Conservation (phyloP, 163 green algal species). For the Scenedesmus sp. region DNA sequence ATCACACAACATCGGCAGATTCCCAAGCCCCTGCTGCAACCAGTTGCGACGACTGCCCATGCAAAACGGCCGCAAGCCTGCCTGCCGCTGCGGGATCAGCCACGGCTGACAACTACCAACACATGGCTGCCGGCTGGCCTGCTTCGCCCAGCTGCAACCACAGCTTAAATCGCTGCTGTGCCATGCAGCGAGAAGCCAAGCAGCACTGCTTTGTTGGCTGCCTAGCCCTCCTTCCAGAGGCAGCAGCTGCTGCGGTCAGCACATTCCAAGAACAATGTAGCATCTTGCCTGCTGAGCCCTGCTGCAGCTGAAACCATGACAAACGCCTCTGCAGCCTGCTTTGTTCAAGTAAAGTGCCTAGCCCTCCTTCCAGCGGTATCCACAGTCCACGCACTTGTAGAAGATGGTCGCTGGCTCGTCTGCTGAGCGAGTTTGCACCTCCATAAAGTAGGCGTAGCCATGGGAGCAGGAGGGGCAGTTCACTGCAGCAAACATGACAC, state of each 20-base stretch:
- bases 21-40: too few species aligned
- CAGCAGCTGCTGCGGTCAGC: neutral
- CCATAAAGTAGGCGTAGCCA: constrained; percentile 93
- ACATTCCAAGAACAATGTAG: neutral
- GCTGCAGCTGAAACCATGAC: neutral
- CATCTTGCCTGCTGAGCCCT: neutral
- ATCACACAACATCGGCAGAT: too few species aligned
- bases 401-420: constrained; percentile 98
- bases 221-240: too few species aligned
- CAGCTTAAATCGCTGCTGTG: too few species aligned
- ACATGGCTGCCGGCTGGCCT: too few species aligned
- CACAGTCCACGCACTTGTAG: constrained; percentile 93
- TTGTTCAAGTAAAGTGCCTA: neutral
- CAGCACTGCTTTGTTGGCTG: too few species aligned
- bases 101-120: too few species aligned
- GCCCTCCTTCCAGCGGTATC: constrained; percentile 80
- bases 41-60: too few species aligned
- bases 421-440: constrained; percentile 96
- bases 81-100: too few species aligned
- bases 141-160: too few species aligned
- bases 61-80: too few species aligned
- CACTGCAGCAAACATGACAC: constrained; percentile 64
- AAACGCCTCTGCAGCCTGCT: neutral
- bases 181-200: too few species aligned
- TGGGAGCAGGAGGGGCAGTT: constrained; percentile 88